A percentile compares a stretch with the other conserved stretches of the same genome.
Conservation (phyloP, 768 basidiomycete species). For the Infundibulicybe gibba region DNA sequence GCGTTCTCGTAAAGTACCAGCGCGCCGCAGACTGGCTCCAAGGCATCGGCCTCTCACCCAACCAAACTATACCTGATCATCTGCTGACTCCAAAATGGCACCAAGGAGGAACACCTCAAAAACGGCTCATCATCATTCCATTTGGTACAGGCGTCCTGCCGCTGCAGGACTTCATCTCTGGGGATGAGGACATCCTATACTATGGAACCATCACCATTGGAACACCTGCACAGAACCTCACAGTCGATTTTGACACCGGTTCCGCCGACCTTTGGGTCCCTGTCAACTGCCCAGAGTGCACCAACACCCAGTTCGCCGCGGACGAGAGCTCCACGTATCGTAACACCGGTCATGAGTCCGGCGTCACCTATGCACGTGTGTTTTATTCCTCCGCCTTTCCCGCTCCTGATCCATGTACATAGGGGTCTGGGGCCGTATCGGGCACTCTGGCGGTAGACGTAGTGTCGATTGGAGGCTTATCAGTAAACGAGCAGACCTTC, state of each 20-base stretch:
- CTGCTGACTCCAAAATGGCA: neutral
- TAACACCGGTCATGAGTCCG: conserved; percentile 25
- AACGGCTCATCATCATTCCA: conserved; percentile 1
- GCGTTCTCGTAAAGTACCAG: conserved; percentile 3
- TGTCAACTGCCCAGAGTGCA: conserved; percentile 33
- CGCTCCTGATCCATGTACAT: conserved; percentile 5
- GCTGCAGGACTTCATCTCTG: conserved; percentile 19
- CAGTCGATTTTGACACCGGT: conserved; percentile 67
- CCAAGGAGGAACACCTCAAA: neutral
- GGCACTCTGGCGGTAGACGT: conserved; percentile 49
- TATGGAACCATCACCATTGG: conserved; percentile 42
- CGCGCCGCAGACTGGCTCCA: conserved; percentile 1
- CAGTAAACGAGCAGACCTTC: conserved; percentile 48
- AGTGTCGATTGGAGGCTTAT: conserved; percentile 43
- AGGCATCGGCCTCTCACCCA: conserved; percentile 1
- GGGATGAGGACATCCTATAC: conserved; percentile 22
- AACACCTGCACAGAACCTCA: conserved; percentile 46
- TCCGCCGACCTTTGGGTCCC: conserved; percentile 64
- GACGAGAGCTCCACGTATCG: conserved; percentile 37
- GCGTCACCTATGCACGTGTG: conserved; percentile 40
- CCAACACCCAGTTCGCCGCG: conserved; percentile 32
- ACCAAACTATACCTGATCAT: neutral
- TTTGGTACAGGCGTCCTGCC: conserved; percentile 15
- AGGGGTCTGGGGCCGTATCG: conserved; percentile 51
- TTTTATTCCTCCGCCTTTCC: neutral